Conservation (phyloP, 371 early-diverging fungal genomes). For the Syncephalastrum racemosum region DNA sequence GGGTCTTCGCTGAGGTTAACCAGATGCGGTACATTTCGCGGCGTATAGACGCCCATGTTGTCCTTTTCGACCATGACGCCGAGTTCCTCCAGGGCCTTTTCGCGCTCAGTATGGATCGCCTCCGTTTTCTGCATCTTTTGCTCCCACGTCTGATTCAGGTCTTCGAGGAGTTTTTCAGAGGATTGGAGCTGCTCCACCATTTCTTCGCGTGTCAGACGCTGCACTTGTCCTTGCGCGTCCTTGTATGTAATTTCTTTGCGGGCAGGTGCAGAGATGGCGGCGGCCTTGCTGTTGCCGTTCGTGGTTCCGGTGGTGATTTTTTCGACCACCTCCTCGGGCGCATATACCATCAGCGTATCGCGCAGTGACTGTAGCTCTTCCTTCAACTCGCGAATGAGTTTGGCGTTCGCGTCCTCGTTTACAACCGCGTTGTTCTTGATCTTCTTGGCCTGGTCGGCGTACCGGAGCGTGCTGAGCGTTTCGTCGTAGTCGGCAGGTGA, state of each 20-base stretch:
- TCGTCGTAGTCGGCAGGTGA: slow-evolving; percentile 80
- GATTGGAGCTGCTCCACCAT: slow-evolving; percentile 56
- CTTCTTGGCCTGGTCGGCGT: slow-evolving; percentile 88
- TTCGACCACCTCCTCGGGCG: slow-evolving; percentile 53
- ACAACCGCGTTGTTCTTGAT: slow-evolving; percentile 88
- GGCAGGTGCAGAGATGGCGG: slow-evolving; percentile 4
- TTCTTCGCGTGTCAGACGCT: slow-evolving; percentile 53
- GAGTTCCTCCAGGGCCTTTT: slow-evolving; percentile 74
- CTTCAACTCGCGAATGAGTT: slow-evolving; percentile 77
- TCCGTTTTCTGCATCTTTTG: slow-evolving; percentile 68
- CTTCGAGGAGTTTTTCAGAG: slow-evolving; percentile 34
- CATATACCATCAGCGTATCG: slow-evolving; percentile 58
- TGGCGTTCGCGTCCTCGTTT: slow-evolving; percentile 84
- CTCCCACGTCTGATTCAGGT: slow-evolving; percentile 60
- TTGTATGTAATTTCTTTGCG: slow-evolving; percentile 27
- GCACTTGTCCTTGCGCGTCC: slow-evolving; percentile 28
- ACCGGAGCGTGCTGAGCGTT: slow-evolving; percentile 90
- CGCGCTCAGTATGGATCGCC: slow-evolving; percentile 70
- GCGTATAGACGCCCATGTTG: slow-evolving; percentile 77
- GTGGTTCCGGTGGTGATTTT: slow-evolving; percentile 22
- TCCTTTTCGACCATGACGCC: slow-evolving; percentile 76
- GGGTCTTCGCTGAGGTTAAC: slow-evolving; percentile 90
- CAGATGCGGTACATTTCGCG: slow-evolving; percentile 79
- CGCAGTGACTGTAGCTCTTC: slow-evolving; percentile 73
- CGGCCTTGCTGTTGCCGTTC: slow-evolving; percentile 24